Base-by-base conservation (phyloP, 306 rosid genomes). In the Trifolium repens region DNA sequence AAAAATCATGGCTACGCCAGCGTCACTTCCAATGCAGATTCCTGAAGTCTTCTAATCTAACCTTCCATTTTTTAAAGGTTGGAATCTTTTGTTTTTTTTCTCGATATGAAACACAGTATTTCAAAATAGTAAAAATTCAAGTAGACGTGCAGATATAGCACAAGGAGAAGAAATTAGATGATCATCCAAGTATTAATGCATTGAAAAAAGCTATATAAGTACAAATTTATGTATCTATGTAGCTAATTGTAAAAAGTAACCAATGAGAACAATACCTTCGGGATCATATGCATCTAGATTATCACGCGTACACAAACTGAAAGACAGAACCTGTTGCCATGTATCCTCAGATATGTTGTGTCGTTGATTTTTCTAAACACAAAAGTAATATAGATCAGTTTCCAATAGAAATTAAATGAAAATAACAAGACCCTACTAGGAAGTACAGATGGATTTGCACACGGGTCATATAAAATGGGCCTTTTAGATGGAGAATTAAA, bases 301-400 rank as follows among this genome's bases (percentile, higher is more conserved):
- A 81, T 96, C 96, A 17, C 85, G 97, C 10, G 91, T 96, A 82
- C 93, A 86, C 78, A 91, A 82, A 84, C 98, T 96, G 82, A 96
- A 96, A 84, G 99, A 93, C 65, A 96, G 83, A 70, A 92, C 98
- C 87, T 96, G 99, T 79, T 79, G 84, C 99, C 99, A 96, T 13
- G 98, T 92, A 86, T 96, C 99, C 85, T 96, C 97, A 3, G 97
- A 89, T 79, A 96, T 92, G 87, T 92, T 96, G 86, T 92, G 87
- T 58, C 99, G 90, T 75, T 92, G 99, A 79, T 88, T 90, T 82
- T 89, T 96, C 99, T 96, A 74, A 54, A 80, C 65, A 61, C 75
- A 73, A 76, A 50, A 19, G 24, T 62, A 60, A 84, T 79, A 84
- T 79, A 67, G 53, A 76, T 86, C 69, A 91, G 87, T 62, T 72